These are phyloP conservation scores for Wallacemonas sp. DNA, from an alignment of 208 protist genomes.

Conservation along the genomic window DNA sequence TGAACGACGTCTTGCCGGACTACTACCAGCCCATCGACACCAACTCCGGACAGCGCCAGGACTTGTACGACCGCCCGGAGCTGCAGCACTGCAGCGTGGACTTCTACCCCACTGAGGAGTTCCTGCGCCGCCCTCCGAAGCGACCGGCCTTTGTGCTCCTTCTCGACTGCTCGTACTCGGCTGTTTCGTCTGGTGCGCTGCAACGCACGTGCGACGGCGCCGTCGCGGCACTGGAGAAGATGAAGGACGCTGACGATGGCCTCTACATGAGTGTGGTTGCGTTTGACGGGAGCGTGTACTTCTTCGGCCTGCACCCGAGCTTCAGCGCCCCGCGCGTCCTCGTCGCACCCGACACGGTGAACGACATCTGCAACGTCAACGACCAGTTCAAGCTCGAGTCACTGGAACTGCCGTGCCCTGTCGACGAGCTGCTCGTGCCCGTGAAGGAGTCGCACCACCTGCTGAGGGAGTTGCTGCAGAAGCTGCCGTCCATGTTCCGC, in stretches of 20 bases:
- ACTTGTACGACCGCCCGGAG: slow-evolving; percentile 88
- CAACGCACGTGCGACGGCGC: slow-evolving; percentile 61
- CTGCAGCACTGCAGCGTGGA: slow-evolving; percentile 90
- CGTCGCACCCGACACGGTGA: slow-evolving; percentile 79
- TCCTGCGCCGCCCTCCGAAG: slow-evolving; percentile 91
- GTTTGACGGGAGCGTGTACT: slow-evolving; percentile 89
- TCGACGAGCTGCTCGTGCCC: slow-evolving; percentile 75
- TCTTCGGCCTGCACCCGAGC: slow-evolving; percentile 88
- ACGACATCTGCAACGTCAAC: slow-evolving; percentile 78
- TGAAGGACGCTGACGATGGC: slow-evolving; percentile 82
- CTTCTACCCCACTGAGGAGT: slow-evolving; percentile 95
- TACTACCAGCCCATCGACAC: slow-evolving; percentile 84
- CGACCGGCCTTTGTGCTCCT: slow-evolving; percentile 94
- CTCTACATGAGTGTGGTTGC: slow-evolving; percentile 79
- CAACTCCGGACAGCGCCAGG: slow-evolving; percentile 76
- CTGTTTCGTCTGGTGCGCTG: slow-evolving; percentile 88
- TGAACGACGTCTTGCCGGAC: slow-evolving; percentile 87
- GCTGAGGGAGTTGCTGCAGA: slow-evolving; percentile 74
- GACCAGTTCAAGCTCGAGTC: slow-evolving; percentile 82
- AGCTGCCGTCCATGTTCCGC: slow-evolving; percentile 59
- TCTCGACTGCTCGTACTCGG: slow-evolving; percentile 94
- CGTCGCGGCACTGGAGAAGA: slow-evolving; percentile 65
- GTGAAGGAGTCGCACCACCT: slow-evolving; percentile 74
- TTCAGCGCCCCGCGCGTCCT: slow-evolving; percentile 86
- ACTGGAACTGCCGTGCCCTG: slow-evolving; percentile 77